Base-by-base conservation (phyloP, 116 monocot species). In the Papilionanthe hybrid region DNA sequence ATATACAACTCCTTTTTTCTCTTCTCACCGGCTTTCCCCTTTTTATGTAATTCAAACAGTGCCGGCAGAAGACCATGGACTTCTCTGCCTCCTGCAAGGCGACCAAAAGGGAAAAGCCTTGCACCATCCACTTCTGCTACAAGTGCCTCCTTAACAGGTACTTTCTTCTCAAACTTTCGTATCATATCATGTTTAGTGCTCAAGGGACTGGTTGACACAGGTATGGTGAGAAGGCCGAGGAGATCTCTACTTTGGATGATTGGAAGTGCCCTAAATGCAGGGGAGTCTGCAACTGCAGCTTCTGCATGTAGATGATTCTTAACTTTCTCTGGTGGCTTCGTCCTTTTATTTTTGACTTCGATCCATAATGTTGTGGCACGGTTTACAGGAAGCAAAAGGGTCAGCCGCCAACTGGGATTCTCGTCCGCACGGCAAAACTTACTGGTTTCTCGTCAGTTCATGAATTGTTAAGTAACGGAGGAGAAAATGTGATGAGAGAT, bases 201-300 rank as follows among this genome's bases (percentile, higher is more conserved):
- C 73, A 42, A 23, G n/a, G 43, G 23, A 30, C 23, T 69, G 5
- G 23, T 55, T 75, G 57, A 20, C 50, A 44, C 18, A 96, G 96
- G 78, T 96, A 96, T 58, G 92, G 93, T 25, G 93, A 93, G 80
- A 87, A 92, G 42, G 88, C 86, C 18, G 91, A 91, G 60, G 88
- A 88, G 69, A 86, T 86, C 76, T 80, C 78, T 2, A 74, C 41
- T 19, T n/a, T 80, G 57, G 81, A 79, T n/a, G 77, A 73, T 19
- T 96, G 96, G 96, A 85, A 19, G 22, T 96, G 96, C 83, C 96
- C 93, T 57, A 93, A 89, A 81, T 96, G 93, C 79, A 87, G 92
- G 20, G 96, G 83, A 0, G 75, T 93, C 37, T 96, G 96, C 79
- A 96, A 96, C 69, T 96, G 96, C 69, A 96, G 96, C 80, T 80